Base-by-base conservation (phyloP, 345 rosid species). In the Orychophragmus violaceus region DNA sequence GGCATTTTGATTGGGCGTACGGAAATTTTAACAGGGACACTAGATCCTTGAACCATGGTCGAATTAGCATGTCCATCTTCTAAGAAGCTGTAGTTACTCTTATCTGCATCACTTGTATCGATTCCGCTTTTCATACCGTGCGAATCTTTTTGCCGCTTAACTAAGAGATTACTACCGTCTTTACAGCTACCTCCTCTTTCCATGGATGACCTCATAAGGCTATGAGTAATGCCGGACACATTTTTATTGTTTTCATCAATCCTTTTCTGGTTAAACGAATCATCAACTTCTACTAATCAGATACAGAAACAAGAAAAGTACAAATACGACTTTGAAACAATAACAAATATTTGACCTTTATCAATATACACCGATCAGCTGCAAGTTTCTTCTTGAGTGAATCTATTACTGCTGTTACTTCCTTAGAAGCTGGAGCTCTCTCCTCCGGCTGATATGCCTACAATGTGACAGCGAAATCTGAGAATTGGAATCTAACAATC, bases 111-210 rank as follows among this genome's bases (percentile, higher is more conserved):
- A n/a, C n/a, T 79, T 5, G 32, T 46, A 22, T 84, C 88, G 56
- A 79, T 64, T 68, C 91, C 96, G 41, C 77, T 79, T 57, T 82
- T 87, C 85, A 84, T 71, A 23, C 83, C 84, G 0, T 75, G 77
- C 3, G 88, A 83, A 66, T 90, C 97, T 17, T 59, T 84, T 77
- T 90, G 97, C 80, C 88, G 80, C 82, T 82, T 90, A 37, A 87
- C 77, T 57, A 94, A 80, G 64, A 90, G 75, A 83, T 88, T 87
- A 33, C 68, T 67, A 65, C 75, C 74, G 37, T 66, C 73, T 64
- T 66, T 76, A 77, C 68, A 78, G 49, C 63, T 56, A 59, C 79
- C 76, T 71, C 82, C 79, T 82, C 88, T 81, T 30, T 87, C 93
- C 71, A 66, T 69, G 1, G 95, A 83, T 28, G 75, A 66, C 57